Conservation (phyloP, 2,329 filamentous ascomycete genomes). For the Venturia asperata region DNA sequence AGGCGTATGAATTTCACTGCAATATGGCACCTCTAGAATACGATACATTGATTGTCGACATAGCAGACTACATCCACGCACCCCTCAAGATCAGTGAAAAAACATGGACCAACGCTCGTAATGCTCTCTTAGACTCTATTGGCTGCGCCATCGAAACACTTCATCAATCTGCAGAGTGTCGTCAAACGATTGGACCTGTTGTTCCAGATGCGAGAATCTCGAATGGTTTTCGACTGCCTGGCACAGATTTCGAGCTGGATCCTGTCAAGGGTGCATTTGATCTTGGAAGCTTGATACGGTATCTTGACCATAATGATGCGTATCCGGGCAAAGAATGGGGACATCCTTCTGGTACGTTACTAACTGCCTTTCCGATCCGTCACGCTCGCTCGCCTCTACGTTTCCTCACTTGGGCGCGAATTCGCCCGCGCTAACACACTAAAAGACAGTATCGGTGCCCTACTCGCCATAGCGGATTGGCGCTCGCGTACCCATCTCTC, state of each 20-base stretch:
- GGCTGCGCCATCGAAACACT: not conserved
- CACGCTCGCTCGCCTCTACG: too few relatives aligned
- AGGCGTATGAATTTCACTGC: too few relatives aligned
- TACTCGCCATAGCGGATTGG: constrained; percentile 33
- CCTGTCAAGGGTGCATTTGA: constrained; percentile 36
- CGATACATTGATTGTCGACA: constrained; percentile 7
- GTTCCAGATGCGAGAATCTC: not conserved
- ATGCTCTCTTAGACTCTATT: not conserved
- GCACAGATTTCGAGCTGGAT: constrained; percentile 33
- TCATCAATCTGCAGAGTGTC: not conserved
- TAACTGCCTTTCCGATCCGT: not conserved
- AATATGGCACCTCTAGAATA: not conserved
- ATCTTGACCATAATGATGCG: constrained; percentile 39
- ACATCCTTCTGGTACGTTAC: constrained; percentile 29
- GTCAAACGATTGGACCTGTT: not conserved
- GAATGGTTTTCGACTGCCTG: constrained; percentile 33
- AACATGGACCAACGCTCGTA: not conserved
- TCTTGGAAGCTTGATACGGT: constrained; percentile 34
- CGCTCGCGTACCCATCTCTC: constrained; percentile 23
- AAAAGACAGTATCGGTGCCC: constrained; percentile 36
- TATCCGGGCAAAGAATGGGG: constrained; percentile 38
- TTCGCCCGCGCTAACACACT: not conserved
- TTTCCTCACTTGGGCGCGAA: too few relatives aligned
- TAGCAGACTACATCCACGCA: constrained; percentile 4
- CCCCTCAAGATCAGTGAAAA: not conserved